Evolutionary conservation across 345 rosid genomes (phyloP).

Genomic region (Eucalyptus sp.): DNA sequence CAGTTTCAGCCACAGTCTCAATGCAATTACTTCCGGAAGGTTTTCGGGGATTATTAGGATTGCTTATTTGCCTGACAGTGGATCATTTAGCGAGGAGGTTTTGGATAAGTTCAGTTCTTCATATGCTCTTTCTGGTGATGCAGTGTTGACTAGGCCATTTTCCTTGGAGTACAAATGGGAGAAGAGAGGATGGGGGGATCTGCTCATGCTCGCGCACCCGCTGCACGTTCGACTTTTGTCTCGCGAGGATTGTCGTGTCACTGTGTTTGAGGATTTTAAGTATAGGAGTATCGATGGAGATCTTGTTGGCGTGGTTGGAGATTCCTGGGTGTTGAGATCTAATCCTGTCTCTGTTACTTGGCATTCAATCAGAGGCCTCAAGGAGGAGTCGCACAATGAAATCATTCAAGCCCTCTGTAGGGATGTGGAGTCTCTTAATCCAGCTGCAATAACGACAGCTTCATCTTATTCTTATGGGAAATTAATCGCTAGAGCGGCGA

Average conservation of each 20-base stretch:
- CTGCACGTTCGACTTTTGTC: conserved; percentile 57
- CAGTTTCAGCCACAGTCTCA: conserved; percentile 20
- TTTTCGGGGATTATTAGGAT: conserved; percentile 58
- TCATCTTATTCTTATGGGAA: conserved; percentile 81
- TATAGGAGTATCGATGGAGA: conserved; percentile 81
- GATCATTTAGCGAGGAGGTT: conserved; percentile 28
- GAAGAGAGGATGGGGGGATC: conserved; percentile 84
- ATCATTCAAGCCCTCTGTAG: conserved; percentile 46
- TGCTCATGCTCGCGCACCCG: conserved; percentile 85
- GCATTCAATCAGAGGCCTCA: conserved; percentile 68
- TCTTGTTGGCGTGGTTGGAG: conserved; percentile 71
- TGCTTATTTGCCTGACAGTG: conserved; percentile 29
- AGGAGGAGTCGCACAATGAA: conserved; percentile 34
- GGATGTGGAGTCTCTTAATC: conserved; percentile 48
- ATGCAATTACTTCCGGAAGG: conserved; percentile 26
- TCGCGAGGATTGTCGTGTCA: conserved; percentile 8
- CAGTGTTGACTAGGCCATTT: conserved; percentile 52
- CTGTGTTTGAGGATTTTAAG: conserved; percentile 43
- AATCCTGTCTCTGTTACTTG: conserved; percentile 60
- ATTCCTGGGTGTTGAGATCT: conserved; percentile 58
- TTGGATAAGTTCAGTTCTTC: conserved; percentile 77
- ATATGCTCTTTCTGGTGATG: conserved; percentile 75
- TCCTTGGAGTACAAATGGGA: conserved; percentile 72
- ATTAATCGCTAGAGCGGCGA: conserved; percentile 67
- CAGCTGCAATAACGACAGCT: conserved; percentile 22